phyloP scores from a whole-genome alignment of 768 basidiomycete genomes.

The Phanerochaete sordida region DNA sequence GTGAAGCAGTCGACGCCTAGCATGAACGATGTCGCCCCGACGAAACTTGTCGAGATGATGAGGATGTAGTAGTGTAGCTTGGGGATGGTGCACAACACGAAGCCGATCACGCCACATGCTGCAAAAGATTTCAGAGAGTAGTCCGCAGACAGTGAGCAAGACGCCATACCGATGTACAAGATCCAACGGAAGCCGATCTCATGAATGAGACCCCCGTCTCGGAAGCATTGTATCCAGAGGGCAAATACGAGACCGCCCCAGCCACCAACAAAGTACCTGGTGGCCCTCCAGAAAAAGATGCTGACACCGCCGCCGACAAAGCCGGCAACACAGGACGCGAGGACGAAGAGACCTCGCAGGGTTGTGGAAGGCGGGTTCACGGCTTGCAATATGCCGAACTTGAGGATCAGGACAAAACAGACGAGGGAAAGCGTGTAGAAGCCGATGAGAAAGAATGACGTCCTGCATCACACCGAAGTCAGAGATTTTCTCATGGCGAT shows the following conservation, averaged over 20 bases:
- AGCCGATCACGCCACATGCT: constrained; percentile 75
- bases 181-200: constrained; percentile 85
- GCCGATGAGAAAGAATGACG: constrained; percentile 89
- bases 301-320: constrained; percentile 79
- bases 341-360: constrained; percentile 86
- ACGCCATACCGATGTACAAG: constrained; percentile 69
- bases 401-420: constrained; percentile 83
- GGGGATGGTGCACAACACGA: constrained; percentile 80
- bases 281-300: constrained; percentile 91
- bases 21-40: constrained; percentile 88
- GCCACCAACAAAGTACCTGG: constrained; percentile 78
- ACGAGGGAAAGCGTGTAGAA: constrained; percentile 87
- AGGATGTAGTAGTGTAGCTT: constrained; percentile 86
- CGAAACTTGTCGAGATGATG: constrained; percentile 82
- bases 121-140: constrained; percentile 15
- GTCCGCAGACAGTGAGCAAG: not conserved
- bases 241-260: constrained; percentile 87
- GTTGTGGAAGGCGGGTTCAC: constrained; percentile 77
- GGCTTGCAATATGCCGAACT: constrained; percentile 82
- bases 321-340: constrained; percentile 77
- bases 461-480: constrained; percentile 46
- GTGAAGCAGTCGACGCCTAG: constrained; percentile 94
- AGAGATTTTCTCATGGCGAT: constrained; percentile 11
- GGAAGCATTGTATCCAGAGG: constrained; percentile 85
- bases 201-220: constrained; percentile 75